These are phyloP conservation scores for Dendrostoma leiphaemia DNA, from an alignment of 2,329 filamentous ascomycete genomes.

Conservation along the genomic window DNA sequence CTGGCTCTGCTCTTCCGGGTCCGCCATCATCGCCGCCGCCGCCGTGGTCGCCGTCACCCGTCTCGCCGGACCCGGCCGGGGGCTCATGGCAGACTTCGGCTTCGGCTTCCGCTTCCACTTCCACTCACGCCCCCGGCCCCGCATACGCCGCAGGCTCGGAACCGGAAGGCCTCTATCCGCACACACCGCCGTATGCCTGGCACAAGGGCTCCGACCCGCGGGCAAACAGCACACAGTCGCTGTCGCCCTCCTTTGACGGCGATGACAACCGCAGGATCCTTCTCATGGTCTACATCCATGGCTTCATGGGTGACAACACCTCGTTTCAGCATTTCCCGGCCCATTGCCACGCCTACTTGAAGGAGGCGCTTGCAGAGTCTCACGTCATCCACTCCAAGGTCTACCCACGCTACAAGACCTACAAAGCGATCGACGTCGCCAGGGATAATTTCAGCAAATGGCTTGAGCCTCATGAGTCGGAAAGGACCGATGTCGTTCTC, in stretches of 20 bases:
- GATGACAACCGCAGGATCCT: conserved; percentile 51
- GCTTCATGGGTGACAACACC: conserved; percentile 39
- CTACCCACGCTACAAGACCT: conserved; percentile 77
- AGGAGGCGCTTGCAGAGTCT: conserved; percentile 63
- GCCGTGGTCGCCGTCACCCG: background rate
- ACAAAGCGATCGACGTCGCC: conserved; percentile 68
- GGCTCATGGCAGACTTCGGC: conserved; percentile 11
- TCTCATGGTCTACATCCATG: conserved; percentile 55
- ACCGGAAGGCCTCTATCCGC: conserved; percentile 10
- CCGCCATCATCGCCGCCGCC: conserved; percentile 12
- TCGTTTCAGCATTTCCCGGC: conserved; percentile 87
- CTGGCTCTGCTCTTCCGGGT: background rate
- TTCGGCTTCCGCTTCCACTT: too few relatives aligned
- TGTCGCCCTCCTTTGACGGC: conserved; percentile 35
- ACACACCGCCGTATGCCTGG: conserved; percentile 20
- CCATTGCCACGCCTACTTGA: conserved; percentile 76
- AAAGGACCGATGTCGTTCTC: conserved; percentile 74
- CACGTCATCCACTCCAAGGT: conserved; percentile 86
- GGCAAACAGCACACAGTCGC: conserved; percentile 47
- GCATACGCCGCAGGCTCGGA: background rate
- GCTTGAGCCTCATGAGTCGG: conserved; percentile 73
- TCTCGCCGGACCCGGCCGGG: conserved; percentile 3
- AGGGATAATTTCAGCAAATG: conserved; percentile 81
- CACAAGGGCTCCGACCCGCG: conserved; percentile 38
- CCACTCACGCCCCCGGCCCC: too few relatives aligned